phyloP scores from a whole-genome alignment of 1,284 basidiomycete genomes.

The Afroboletus lepidellus region DNA sequence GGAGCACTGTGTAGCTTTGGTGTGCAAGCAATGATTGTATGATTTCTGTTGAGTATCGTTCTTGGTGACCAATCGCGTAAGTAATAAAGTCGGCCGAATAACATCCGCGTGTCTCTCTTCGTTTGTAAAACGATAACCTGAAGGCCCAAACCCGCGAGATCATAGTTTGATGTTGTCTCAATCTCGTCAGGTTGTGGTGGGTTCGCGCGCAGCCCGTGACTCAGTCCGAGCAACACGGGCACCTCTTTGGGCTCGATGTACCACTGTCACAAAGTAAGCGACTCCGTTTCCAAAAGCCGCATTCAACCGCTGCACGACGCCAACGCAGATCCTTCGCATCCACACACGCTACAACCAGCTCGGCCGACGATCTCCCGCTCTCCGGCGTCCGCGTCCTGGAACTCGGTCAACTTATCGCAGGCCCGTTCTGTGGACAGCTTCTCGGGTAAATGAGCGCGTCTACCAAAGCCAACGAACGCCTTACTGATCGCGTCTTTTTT shows the following conservation, averaged over 20 bases:
- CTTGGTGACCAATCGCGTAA: neutral
- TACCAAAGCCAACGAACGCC: neutral
- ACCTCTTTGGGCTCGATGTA: neutral
- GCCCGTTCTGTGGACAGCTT: constrained; percentile 69
- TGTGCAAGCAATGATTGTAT: neutral
- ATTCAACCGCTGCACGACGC: neutral
- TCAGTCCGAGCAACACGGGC: too few species aligned
- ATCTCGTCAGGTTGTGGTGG: neutral
- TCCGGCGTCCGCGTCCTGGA: constrained; percentile 65
- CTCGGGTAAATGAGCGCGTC: constrained; percentile 47
- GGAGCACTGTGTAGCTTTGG: neutral
- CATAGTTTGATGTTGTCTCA: neutral
- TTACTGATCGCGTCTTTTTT: neutral
- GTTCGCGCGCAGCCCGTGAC: neutral
- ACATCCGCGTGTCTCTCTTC: neutral
- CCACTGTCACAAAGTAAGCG: constrained; percentile 8
- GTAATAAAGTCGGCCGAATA: neutral
- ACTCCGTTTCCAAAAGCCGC: neutral
- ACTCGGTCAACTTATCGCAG: constrained; percentile 67
- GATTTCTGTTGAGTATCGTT: too few species aligned
- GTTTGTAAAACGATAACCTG: neutral
- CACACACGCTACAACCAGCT: neutral
- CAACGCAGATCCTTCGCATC: constrained; percentile 13
- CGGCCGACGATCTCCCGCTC: constrained; percentile 42
- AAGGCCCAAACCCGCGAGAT: neutral